Evolutionary conservation across 305 asterid genomes (phyloP), one percentile per base, ranked within the genome.

Genomic region (Rubia balearica): DNA sequence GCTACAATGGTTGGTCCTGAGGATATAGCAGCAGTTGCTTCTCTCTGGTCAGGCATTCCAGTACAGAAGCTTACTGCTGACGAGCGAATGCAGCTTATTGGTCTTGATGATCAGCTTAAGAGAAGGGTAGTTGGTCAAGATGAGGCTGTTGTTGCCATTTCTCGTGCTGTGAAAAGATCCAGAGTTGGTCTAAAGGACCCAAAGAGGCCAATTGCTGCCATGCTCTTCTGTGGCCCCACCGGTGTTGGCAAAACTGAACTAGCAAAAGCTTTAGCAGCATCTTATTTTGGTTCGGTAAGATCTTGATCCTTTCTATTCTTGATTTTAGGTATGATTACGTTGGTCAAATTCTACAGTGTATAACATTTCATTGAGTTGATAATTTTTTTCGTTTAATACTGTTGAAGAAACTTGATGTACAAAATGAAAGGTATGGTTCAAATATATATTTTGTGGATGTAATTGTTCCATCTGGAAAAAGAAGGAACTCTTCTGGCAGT

Each of bases 241-340:
- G 99, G 99, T 76, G 99, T 94, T 51, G 99, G 99, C 72, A 94
- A 94, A 88, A 91, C 98, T 65, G 99, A 94, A 79, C 92, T 94
- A 69, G 81, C 97, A 68, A 94, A 91, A 87, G 97, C 99, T 73
- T 74, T 94, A 83, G 96, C 98, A 67, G 95, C 96, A 60, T 83
- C 82, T 70, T 94, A 89, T 76, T 94, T 94, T 78, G 99, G 99
- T 67, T 94, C 97, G 36, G 99, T 94, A 86, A 85, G 97, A 33
- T 62, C 70, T 73, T 83, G 72, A 16, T 45, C 38, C 71, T 72
- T 67, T 67, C 38, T 57, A 59, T 59, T 10, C 4, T 59, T 22
- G n/a, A 11, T 6, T 56, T 21, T n/a, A 19, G 30, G 30, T 56
- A 21, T 59, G 64, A 59, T 59, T 24, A 59, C 3, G 36, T 22